phyloP scores from a whole-genome alignment of 345 rosid genomes.

The Triadica sebifera region DNA sequence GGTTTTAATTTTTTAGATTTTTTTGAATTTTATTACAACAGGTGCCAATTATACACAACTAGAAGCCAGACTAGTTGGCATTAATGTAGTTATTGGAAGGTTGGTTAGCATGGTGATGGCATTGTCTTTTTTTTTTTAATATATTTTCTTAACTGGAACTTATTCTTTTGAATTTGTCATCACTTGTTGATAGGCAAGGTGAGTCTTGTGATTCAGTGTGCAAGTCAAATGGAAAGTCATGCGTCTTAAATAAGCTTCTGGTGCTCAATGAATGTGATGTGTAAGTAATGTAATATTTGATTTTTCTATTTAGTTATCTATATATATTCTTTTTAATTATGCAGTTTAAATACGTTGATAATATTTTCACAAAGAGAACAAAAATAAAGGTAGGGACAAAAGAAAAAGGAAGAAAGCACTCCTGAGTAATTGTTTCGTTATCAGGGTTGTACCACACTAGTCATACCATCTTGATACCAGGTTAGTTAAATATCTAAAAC shows the following conservation, averaged over 20 bases:
- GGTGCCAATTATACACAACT: conserved; percentile 42
- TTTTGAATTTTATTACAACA: conserved; percentile 25
- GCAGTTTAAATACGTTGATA: background rate
- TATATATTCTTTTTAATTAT: background rate
- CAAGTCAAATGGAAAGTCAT: conserved; percentile 74
- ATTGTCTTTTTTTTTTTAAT: conserved; percentile 11
- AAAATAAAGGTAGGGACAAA: background rate
- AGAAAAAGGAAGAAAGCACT: too few species aligned
- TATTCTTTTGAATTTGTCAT: conserved; percentile 21
- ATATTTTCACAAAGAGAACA: background rate
- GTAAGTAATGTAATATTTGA: conserved; percentile 39
- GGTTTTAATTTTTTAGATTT: background rate
- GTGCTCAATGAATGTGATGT: conserved; percentile 82
- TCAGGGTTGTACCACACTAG: background rate
- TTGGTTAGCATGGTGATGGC: conserved; percentile 26
- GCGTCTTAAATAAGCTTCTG: conserved; percentile 79
- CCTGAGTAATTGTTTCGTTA: background rate
- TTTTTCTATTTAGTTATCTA: background rate
- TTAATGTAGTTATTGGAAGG: conserved; percentile 80
- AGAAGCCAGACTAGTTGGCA: conserved; percentile 75
- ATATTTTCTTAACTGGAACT: background rate
- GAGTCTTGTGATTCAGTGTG: conserved; percentile 85
- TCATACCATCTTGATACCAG: background rate
- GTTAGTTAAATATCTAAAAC: background rate
- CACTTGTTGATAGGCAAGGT: conserved; percentile 57